These are phyloP conservation scores for Aureobasidium uvarum DNA, from an alignment of 2,329 filamentous ascomycete species.

Conservation along the genomic window DNA sequence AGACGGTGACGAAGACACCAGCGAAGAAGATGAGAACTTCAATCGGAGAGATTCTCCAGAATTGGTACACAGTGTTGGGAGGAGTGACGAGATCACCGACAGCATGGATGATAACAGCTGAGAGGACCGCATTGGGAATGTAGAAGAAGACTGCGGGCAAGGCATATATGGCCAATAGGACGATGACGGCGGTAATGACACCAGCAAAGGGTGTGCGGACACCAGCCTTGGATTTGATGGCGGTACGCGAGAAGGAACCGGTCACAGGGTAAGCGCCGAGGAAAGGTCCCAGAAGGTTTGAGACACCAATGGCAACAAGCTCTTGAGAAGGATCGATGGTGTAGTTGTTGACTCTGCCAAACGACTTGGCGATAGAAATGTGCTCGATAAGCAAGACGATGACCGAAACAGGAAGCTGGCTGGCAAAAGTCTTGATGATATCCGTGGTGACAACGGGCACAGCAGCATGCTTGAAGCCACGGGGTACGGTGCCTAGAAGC, in stretches of 20 bases:
- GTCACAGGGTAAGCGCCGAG: conserved; percentile 89
- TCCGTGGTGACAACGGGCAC: conserved; percentile 65
- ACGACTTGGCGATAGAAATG: conserved; percentile 95
- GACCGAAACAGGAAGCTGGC: conserved; percentile 76
- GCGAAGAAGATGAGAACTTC: conserved; percentile 92
- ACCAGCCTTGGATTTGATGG: conserved; percentile 95
- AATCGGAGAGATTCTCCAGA: conserved; percentile 88
- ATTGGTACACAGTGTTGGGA: conserved; percentile 88
- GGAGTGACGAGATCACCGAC: conserved; percentile 90
- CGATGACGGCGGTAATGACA: conserved; percentile 79
- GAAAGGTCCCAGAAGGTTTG: conserved; percentile 87
- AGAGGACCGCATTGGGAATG: conserved; percentile 76
- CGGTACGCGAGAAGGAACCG: conserved; percentile 92
- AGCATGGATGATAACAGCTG: conserved; percentile 93
- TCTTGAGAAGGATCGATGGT: conserved; percentile 94
- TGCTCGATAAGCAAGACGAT: conserved; percentile 97
- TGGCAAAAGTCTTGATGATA: conserved; percentile 67
- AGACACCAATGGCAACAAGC: conserved; percentile 88
- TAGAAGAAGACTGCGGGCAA: conserved; percentile 89
- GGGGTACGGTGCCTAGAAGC: conserved; percentile 73
- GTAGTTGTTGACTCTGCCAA: conserved; percentile 95
- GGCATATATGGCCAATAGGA: conserved; percentile 86
- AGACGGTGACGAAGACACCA: conserved; percentile 86
- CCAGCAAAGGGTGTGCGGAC: conserved; percentile 89
- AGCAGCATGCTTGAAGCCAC: conserved; percentile 78